Evolutionary conservation across 768 basidiomycete species (phyloP), one percentile per base, ranked within the genome.

Genomic region (Coprinopsis sp.): DNA sequence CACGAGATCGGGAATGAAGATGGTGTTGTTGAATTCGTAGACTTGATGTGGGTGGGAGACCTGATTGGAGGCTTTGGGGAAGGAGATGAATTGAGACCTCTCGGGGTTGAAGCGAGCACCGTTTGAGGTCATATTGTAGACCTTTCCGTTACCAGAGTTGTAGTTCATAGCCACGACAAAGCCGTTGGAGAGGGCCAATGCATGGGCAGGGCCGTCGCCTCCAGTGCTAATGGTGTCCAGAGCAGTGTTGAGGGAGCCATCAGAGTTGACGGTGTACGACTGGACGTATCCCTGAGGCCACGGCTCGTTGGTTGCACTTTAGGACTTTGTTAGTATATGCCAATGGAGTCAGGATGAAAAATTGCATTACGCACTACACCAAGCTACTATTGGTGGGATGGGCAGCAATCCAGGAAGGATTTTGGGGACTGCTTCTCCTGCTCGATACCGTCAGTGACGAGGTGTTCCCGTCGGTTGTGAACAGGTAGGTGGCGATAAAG

Each of bases 1-100:
- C 46, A 82, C 83, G 60, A 85, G 65, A 62, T 85, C 85, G 0
- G 84, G 76, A 6, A 86, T 67, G 51, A 86, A 70, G 4, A 87
- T 56, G 51, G 85, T 82, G 7, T 55, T 56, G 4, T 67, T 67
- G 54, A 78, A 66, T 61, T 82, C 70, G 23, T 81, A 60, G 0
- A 74, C 70, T 80, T 82, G 81, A 58, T 87, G 85, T 6, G 85
- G 84, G 59, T 83, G 77, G 2, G 82, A 80, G 6, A 68, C 66
- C 7, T 56, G 63, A 16, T 72, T 63, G 2, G 63, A 49, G 0
- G 64, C 61, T 0, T 62, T 64, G 10, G 81, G 76, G 68, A 87
- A 86, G 10, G 72, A 73, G 59, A 81, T 73, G 13, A 71, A 51
- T 2, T 68, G 59, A 6, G 74, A 69, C 6, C 55, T 55, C 52